Conservation (phyloP, 2,329 filamentous ascomycete species). For the Claviceps citrina region DNA sequence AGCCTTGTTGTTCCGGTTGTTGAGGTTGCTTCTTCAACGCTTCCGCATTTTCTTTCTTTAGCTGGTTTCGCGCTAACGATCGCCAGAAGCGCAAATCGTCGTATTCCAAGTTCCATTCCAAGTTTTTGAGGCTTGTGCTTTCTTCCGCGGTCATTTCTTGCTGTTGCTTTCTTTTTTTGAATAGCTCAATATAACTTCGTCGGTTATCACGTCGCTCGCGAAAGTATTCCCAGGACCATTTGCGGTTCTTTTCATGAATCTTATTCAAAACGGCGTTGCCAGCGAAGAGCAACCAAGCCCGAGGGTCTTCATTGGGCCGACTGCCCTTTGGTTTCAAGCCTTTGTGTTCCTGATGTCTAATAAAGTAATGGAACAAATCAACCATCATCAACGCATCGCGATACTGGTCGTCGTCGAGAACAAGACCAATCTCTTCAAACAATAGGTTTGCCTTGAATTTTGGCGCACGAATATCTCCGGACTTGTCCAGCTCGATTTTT, state of each 20-base stretch:
- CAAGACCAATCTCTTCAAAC: slow-evolving; percentile 94
- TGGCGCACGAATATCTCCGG: slow-evolving; percentile 59
- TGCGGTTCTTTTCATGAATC: slow-evolving; percentile 83
- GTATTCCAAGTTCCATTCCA: slow-evolving; percentile 82
- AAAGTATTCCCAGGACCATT: slow-evolving; percentile 95
- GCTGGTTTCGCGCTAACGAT: slow-evolving; percentile 79
- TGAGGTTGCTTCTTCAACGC: slow-evolving; percentile 52
- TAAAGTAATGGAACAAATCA: slow-evolving; percentile 95
- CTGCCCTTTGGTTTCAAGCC: slow-evolving; percentile 72
- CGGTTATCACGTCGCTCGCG: slow-evolving; percentile 83
- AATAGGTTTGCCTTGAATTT: slow-evolving; percentile 82
- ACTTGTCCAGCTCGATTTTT: slow-evolving; percentile 90
- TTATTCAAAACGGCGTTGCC: slow-evolving; percentile 78
- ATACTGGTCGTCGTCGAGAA: slow-evolving; percentile 96
- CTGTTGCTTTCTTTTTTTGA: slow-evolving; percentile 80
- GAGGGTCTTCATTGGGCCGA: slow-evolving; percentile 73
- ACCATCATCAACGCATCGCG: slow-evolving; percentile 96
- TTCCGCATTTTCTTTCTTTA: slow-evolving; percentile 87
- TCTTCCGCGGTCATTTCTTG: slow-evolving; percentile 58
- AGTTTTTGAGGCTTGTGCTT: slow-evolving; percentile 50
- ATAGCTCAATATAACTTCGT: slow-evolving; percentile 75
- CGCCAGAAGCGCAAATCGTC: slow-evolving; percentile 97
- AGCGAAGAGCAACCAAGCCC: slow-evolving; percentile 85
- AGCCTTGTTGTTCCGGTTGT: slow-evolving; percentile 60
- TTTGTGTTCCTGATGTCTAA: slow-evolving; percentile 94